phyloP scores from a whole-genome alignment of 371 early-diverging fungal genomes.

The Gilbertella persicaria region DNA sequence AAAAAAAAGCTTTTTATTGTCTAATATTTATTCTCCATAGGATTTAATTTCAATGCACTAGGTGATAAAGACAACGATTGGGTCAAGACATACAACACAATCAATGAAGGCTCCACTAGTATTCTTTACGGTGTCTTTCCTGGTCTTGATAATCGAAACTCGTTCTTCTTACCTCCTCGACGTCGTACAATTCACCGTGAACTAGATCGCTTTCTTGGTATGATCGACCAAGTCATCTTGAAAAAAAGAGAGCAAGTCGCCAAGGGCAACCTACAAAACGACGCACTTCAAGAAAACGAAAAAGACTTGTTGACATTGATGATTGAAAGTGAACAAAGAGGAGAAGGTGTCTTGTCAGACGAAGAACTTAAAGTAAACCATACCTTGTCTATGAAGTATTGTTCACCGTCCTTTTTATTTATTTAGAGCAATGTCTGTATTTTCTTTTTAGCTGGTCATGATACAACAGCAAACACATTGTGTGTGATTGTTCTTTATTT shows the following conservation, averaged over 20 bases:
- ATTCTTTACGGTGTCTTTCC: conserved; percentile 19
- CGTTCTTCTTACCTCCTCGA: conserved; percentile 11
- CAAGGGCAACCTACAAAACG: conserved; percentile 14
- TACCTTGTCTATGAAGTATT: not conserved
- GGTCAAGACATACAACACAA: conserved; percentile 4
- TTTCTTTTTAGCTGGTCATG: conserved; percentile 50
- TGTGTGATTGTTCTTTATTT: conserved; percentile 40
- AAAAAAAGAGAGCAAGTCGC: conserved; percentile 28
- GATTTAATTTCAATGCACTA: conserved; percentile 25
- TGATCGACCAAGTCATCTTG: conserved; percentile 28
- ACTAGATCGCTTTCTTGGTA: conserved; percentile 1
- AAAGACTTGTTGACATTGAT: conserved; percentile 55
- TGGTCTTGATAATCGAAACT: not conserved
- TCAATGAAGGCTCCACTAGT: conserved; percentile 13
- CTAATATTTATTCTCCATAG: conserved; percentile 2
- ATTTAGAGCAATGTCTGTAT: conserved; percentile 11
- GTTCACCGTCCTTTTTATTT: no score
- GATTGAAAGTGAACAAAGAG: conserved; percentile 44
- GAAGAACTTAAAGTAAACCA: conserved; percentile 30
- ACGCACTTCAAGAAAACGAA: conserved; percentile 29
- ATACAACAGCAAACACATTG: conserved; percentile 53
- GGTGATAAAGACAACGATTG: not conserved
- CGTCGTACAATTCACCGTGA: conserved; percentile 30
- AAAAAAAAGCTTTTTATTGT: no score
- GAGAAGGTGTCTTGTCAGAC: conserved; percentile 19